Evolutionary conservation across 371 early-diverging fungal genomes (phyloP), one percentile per base, ranked within the genome.

Genomic region (Thermomucor indicae-seudaticae): DNA sequence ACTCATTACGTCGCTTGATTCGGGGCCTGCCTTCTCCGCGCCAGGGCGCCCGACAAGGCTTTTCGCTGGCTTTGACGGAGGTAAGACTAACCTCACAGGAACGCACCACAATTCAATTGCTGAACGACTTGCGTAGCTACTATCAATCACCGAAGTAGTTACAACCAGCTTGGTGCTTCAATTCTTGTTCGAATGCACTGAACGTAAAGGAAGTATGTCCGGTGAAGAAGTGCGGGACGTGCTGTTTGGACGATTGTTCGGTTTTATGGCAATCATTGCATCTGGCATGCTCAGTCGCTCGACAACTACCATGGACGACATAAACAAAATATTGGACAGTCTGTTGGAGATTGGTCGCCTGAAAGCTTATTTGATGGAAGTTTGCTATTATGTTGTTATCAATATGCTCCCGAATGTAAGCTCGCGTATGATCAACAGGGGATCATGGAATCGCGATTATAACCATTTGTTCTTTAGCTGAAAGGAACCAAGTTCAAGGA

Each of bases 11-110:
- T 59, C 86, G 97, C 57, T 78, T 97, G 41, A 62, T 95, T 43
- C 74, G 89, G 48, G 97, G 97, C 60, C 73, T 97, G 47, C 80
- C 92, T 22, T 89, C 90, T 49, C 83, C 91, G 7, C 80, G 95
- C 49, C 87, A 91, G 53, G 94, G 87, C 29, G 95, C 97, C 17
- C 78, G 97, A 49, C 95, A 95, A 58, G 97, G 97, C 12, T 97
- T 93, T 65, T 83, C 94, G 5, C 71, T 95, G 27, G 93, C 92
- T n/a, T 76, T 97, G 48, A 88, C 93, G 4, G 96, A 96, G 69
- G 81, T 81, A 74, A 49, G 17, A 24, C 2, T 2, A 24, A 14
- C 10, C n/a, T 17, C 5, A 44, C 20, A 44, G 44, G 8, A 14
- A 24, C 17, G 27, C 34, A 12, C 19, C 7, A 43, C 10, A 7